Evolutionary conservation across 208 protist species (phyloP), one percentile per base, ranked within the genome.

Genomic region (Spongospora subterranea): DNA sequence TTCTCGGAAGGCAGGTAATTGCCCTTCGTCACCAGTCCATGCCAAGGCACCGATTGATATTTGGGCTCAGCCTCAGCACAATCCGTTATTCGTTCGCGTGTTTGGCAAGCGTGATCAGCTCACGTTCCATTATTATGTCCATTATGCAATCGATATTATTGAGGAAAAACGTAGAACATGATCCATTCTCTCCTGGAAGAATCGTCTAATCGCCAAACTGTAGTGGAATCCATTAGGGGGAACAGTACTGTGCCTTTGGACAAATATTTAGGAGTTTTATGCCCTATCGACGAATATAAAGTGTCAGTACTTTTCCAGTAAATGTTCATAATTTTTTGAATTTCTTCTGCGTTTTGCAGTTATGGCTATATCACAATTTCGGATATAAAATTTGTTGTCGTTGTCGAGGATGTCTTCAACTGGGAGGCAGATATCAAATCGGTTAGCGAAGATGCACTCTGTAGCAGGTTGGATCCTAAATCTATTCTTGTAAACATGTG

Each of bases 281-380:
- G 71, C 71, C 71, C n/a, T 13, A 82, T 82, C 71, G 71, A 82
- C n/a, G 71, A 82, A n/a, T 82, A 82, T 43, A 82, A 82, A 82
- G 71, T 82, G 71, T 82, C 6, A 82, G n/a, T 65, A n/a, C 6
- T 43, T 43, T 6, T 6, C n/a, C n/a, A 35, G 6, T 43, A 20
- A 17, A 43, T n/a, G 6, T 82, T 6, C 35, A 39, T 82, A 35
- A 45, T 45, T 82, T 43, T 35, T 39, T 39, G 71, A 35, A 82
- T 82, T 40, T 43, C 71, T 82, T 6, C 6, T 43, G 6, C 71
- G n/a, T 35, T 82, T 82, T 35, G 71, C n/a, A 82, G 71, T 6
- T 82, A 82, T 43, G 71, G 71, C 17, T 82, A 82, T 43, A 82
- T 82, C 13, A 82, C 71, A 45, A 43, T 35, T 35, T 82, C 71